Percentiles rank a stretch among this genome's conserved stretches.
phyloP scores from a whole-genome alignment of 192 early-diverging fungal genomes.

The Lobosporangium transversale region DNA sequence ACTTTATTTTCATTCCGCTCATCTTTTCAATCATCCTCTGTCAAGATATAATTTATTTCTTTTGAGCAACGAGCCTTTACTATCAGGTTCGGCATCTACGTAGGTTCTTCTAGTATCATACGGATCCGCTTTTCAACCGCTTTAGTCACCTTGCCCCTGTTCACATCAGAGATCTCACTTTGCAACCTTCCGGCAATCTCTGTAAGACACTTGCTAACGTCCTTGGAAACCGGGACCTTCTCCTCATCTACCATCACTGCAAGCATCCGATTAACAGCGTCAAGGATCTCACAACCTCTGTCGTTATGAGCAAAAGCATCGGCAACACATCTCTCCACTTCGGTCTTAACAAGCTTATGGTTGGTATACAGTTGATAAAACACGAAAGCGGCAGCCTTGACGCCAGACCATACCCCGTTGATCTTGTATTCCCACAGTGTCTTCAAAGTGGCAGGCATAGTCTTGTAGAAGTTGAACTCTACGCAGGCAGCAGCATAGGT shows the following conservation, averaged over 20 bases:
- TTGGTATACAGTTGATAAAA: slow-evolving; percentile 22
- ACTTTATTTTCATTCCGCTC: too few species aligned
- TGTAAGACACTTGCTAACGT: slow-evolving; percentile 21
- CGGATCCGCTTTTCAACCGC: slow-evolving; percentile 14
- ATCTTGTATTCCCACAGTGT: slow-evolving; percentile 32
- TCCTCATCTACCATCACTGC: slow-evolving; percentile 29
- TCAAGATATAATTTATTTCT: too few species aligned
- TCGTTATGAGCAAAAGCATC: slow-evolving; percentile 17
- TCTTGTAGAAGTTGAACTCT: slow-evolving; percentile 16
- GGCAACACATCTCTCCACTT: slow-evolving; percentile 6
- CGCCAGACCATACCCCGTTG: slow-evolving; percentile 22
- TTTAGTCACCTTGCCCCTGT: slow-evolving; percentile 10
- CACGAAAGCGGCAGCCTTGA: slow-evolving; percentile 31
- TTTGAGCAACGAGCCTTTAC: too few species aligned
- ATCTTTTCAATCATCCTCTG: too few species aligned
- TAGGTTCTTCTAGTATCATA: slow-evolving; percentile 7
- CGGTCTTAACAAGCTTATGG: slow-evolving; percentile 13
- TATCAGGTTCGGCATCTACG: too few species aligned
- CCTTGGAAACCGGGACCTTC: slow-evolving; percentile 24
- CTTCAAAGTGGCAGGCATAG: slow-evolving; percentile 23
- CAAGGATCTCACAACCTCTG: slow-evolving; percentile 28
- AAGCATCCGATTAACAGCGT: slow-evolving; percentile 14
- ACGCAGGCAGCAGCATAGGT: slow-evolving; percentile 11
- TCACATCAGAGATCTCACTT: slow-evolving; percentile 19
- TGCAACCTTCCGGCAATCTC: slow-evolving; percentile 12